Conservation (phyloP, 2,329 filamentous ascomycete species). For the Cordyceps militaris region DNA sequence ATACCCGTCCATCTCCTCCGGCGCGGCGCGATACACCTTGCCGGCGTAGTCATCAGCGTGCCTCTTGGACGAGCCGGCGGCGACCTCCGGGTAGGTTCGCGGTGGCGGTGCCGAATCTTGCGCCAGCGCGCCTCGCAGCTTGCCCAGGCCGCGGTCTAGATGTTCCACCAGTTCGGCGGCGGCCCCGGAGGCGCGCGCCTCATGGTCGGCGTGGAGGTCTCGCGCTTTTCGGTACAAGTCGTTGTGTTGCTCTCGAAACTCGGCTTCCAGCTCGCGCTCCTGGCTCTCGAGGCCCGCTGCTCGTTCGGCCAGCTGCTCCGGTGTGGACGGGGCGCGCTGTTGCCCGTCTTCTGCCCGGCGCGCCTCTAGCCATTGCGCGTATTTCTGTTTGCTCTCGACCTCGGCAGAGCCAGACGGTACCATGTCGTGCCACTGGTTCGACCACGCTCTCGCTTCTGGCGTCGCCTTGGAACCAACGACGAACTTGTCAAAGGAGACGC, state of each 20-base stretch:
- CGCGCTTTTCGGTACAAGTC: conserved; percentile 39
- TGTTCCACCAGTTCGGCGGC: conserved; percentile 43
- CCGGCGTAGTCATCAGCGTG: conserved; percentile 25
- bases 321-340: conserved; percentile 30
- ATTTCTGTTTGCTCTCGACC: conserved; percentile 30
- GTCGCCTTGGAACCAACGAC: conserved; percentile 39
- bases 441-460: conserved; percentile 32
- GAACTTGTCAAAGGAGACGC: conserved; percentile 44
- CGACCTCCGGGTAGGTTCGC: neutral
- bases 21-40: conserved; percentile 17
- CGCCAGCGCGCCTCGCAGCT: conserved; percentile 29
- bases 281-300: conserved; percentile 34
- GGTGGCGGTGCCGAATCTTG: neutral
- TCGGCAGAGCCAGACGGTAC: conserved; percentile 14
- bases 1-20: conserved; percentile 28
- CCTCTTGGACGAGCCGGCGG: conserved; percentile 24
- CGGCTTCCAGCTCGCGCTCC: conserved; percentile 42
- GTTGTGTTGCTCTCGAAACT: conserved; percentile 40
- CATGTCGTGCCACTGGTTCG: conserved; percentile 23
- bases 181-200: conserved; percentile 30
- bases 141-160: conserved; percentile 39
- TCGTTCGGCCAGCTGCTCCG: conserved; percentile 33
- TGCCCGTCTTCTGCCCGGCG: conserved; percentile 37
- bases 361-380: conserved; percentile 37
- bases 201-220: conserved; percentile 25